phyloP scores from a whole-genome alignment of 129 eudicot species.

The Flaveria trinervia region DNA sequence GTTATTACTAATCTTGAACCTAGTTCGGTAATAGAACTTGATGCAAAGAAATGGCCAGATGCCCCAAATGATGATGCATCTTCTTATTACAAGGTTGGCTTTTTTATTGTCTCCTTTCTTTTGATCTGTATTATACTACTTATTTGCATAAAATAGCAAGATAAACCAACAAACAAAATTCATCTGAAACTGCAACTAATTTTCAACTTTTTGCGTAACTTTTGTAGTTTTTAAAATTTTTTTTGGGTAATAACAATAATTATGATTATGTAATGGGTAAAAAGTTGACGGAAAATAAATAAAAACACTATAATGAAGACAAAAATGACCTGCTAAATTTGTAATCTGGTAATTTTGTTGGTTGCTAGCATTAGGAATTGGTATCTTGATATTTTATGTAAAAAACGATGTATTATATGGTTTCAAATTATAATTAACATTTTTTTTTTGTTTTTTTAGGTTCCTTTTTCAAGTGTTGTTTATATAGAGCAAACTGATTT shows the following conservation, averaged over 20 bases:
- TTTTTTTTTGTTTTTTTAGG: constrained; percentile 44
- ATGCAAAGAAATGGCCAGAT: constrained; percentile 99
- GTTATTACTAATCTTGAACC: constrained; percentile 87
- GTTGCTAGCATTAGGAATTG: not conserved
- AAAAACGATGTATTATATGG: not conserved
- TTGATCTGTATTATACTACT: not conserved
- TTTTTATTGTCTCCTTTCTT: not conserved
- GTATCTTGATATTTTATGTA: not conserved
- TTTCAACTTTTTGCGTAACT: not conserved
- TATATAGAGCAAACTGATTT: constrained; percentile 88
- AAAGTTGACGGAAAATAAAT: not conserved
- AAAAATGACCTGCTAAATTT: not conserved
- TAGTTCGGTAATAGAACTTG: constrained; percentile 64
- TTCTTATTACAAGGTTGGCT: constrained; percentile 77
- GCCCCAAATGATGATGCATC: constrained; percentile 77
- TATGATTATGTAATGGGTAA: not conserved
- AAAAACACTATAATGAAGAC: not conserved
- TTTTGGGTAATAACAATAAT: not conserved
- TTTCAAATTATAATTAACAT: not conserved
- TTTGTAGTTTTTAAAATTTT: not conserved
- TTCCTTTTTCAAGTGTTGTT: constrained; percentile 78
- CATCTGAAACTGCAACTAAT: not conserved
- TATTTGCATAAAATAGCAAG: not conserved
- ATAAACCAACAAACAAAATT: not conserved
- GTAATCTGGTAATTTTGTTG: not conserved